A percentile compares a stretch with the other conserved stretches of the same genome.
These are phyloP conservation scores for Colletotrichum nymphaeae DNA, from an alignment of 2,329 filamentous ascomycete species.

Conservation along the genomic window DNA sequence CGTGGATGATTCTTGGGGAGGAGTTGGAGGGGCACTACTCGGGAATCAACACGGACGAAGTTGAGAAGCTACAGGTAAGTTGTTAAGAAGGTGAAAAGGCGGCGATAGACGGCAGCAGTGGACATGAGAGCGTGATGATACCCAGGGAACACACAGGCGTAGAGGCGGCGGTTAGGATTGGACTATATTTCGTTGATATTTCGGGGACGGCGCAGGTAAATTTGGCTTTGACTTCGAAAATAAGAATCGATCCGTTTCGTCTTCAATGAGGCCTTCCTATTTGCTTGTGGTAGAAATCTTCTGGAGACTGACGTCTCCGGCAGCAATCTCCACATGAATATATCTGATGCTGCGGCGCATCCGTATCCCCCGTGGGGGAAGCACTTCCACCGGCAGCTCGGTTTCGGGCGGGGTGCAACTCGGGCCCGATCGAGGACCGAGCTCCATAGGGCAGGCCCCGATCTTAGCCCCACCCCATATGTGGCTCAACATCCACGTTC, in stretches of 20 bases:
- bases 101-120: neutral
- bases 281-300: too few species aligned
- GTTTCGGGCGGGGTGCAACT: slow-evolving; percentile 8
- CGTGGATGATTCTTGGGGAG: slow-evolving; percentile 62
- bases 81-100: slow-evolving; percentile 16
- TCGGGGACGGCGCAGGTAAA: neutral
- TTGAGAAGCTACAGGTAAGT: slow-evolving; percentile 32
- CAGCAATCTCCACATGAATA: neutral
- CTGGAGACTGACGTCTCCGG: too few species aligned
- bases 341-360: neutral
- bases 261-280: neutral
- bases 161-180: neutral
- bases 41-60: slow-evolving; percentile 48
- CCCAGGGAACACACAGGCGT: neutral
- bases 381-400: neutral
- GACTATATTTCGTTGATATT: neutral
- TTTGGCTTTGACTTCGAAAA: neutral
- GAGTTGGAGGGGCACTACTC: slow-evolving; percentile 47
- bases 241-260: neutral
- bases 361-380: neutral
- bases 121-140: slow-evolving; percentile 8
- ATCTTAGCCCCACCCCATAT: neutral
- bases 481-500: neutral
- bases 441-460: neutral
- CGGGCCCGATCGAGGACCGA: slow-evolving; percentile 2